These are phyloP conservation scores for Anisogramma anomala DNA, from an alignment of 2,329 filamentous ascomycete genomes.

Conservation along the genomic window DNA sequence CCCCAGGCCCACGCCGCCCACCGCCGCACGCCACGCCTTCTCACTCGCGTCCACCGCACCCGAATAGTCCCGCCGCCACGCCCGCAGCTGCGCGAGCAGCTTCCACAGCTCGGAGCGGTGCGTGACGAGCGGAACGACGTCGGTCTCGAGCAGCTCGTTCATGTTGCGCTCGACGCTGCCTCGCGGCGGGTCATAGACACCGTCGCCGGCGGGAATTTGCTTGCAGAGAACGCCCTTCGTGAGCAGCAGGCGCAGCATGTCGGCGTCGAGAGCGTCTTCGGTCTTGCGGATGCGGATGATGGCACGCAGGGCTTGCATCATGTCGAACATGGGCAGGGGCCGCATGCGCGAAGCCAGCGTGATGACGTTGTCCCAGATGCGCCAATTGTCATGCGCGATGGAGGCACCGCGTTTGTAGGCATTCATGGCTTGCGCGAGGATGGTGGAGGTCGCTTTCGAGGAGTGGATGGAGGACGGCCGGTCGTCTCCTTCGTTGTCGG, in stretches of 20 bases:
- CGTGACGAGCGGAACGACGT: slow-evolving; percentile 75
- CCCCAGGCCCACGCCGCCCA: slow-evolving; percentile 34
- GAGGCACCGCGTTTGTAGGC: slow-evolving; percentile 81
- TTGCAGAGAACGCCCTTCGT: slow-evolving; percentile 51
- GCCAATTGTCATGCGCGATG: slow-evolving; percentile 74
- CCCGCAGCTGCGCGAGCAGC: slow-evolving; percentile 57
- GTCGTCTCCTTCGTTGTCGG: slow-evolving; percentile 22
- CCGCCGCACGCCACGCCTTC: slow-evolving; percentile 73
- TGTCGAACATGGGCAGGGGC: slow-evolving; percentile 63
- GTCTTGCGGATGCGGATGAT: slow-evolving; percentile 67
- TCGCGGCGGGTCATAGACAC: slow-evolving; percentile 33
- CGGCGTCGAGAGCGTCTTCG: slow-evolving; percentile 66
- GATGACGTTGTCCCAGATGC: slow-evolving; percentile 95
- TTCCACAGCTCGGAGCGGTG: slow-evolving; percentile 65
- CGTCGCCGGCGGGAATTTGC: slow-evolving; percentile 23
- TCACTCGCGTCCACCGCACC: slow-evolving; percentile 75
- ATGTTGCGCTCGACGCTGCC: slow-evolving; percentile 53
- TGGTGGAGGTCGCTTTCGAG: slow-evolving; percentile 40
- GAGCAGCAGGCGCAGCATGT: slow-evolving; percentile 61
- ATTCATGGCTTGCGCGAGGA: slow-evolving; percentile 62
- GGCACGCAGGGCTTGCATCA: slow-evolving; percentile 62
- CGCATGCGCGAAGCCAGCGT: slow-evolving; percentile 69
- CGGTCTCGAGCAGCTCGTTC: slow-evolving; percentile 60
- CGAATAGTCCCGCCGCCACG: slow-evolving; percentile 59
- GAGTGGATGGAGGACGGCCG: slow-evolving; percentile 8